phyloP scores from a whole-genome alignment of 164 flowering plant species.

The Platanus orientalis region DNA sequence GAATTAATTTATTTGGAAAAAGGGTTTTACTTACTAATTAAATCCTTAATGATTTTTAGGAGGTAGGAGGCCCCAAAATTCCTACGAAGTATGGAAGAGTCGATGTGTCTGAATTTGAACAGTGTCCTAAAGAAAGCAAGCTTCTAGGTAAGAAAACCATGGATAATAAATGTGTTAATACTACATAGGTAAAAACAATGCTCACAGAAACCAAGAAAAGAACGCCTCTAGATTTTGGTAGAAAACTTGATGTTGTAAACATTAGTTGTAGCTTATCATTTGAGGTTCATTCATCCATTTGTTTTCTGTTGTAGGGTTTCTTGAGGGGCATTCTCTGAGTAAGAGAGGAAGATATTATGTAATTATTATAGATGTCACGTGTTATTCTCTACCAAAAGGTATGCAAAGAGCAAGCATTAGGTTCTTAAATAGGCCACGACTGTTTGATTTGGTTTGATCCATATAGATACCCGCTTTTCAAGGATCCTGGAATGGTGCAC shows the following conservation, averaged over 20 bases:
- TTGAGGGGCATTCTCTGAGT: slow-evolving; percentile 44
- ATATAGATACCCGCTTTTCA: background rate
- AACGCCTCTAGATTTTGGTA: slow-evolving; percentile 67
- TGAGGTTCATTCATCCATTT: background rate
- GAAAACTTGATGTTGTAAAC: slow-evolving; percentile 3
- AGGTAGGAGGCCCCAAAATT: too few species aligned
- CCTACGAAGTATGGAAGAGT: too few species aligned
- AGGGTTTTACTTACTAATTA: too few species aligned
- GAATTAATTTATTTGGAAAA: too few species aligned
- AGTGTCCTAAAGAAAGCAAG: too few species aligned
- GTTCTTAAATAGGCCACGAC: background rate
- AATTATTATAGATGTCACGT: background rate
- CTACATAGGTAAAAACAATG: too few species aligned
- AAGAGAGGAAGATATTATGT: background rate
- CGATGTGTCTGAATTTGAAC: too few species aligned
- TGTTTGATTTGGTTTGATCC: background rate
- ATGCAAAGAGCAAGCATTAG: background rate
- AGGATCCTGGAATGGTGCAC: background rate
- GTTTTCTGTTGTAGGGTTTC: slow-evolving; percentile 47
- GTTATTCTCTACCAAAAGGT: background rate
- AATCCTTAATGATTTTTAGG: too few species aligned
- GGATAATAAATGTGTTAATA: too few species aligned
- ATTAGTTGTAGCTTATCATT: background rate
- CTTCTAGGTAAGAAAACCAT: too few species aligned
- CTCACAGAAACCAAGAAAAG: slow-evolving; percentile 49